Evolutionary conservation across 2,329 filamentous ascomycete genomes (phyloP).

Genomic region (Cytospora mali): DNA sequence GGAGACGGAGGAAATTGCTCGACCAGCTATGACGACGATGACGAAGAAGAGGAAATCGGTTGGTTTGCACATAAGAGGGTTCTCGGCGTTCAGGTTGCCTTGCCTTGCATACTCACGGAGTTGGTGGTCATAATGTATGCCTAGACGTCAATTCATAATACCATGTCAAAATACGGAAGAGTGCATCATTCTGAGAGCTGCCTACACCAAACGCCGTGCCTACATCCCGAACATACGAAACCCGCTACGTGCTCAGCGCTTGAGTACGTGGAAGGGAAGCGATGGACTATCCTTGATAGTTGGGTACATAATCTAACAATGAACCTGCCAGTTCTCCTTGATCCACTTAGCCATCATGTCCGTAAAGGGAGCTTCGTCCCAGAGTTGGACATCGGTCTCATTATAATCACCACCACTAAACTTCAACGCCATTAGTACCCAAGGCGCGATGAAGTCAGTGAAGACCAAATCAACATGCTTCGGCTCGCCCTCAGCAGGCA

Average conservation of each 20-base stretch:
- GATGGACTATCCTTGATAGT: not conserved
- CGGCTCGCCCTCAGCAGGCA: constrained; percentile 59
- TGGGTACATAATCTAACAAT: constrained; percentile 43
- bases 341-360: constrained; percentile 61
- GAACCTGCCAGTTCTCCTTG: constrained; percentile 56
- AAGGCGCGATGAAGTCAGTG: constrained; percentile 86
- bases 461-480: constrained; percentile 85
- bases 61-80: not conserved
- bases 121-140: constrained; percentile 18
- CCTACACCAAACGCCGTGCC: constrained; percentile 13
- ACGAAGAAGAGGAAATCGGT: not conserved
- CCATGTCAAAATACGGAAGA: constrained; percentile 8
- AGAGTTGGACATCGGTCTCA: constrained; percentile 51
- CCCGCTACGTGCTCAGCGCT: constrained; percentile 5
- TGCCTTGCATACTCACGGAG: constrained; percentile 26
- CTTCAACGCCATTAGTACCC: constrained; percentile 74
- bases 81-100: not conserved
- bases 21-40: constrained; percentile 66
- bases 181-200: constrained; percentile 1
- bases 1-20: constrained; percentile 78
- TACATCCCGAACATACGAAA: not conserved
- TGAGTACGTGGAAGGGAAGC: not conserved
- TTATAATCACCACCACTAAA: constrained; percentile 56
- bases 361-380: constrained; percentile 58
- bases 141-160: constrained; percentile 9